phyloP scores from a whole-genome alignment of 805 yeast genomes.

The Candida sithepensis region DNA sequence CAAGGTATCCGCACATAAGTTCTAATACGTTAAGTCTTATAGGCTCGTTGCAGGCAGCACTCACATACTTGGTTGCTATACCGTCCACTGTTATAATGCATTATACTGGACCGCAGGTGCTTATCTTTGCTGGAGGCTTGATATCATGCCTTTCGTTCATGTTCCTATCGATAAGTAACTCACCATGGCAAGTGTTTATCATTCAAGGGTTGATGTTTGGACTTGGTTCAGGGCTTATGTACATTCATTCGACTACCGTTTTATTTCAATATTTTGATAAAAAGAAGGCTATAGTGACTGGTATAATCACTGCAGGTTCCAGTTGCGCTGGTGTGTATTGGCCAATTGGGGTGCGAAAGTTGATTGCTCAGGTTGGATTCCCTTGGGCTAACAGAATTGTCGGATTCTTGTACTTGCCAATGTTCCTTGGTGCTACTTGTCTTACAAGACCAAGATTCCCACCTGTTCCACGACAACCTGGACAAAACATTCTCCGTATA shows the following conservation, averaged over 20 bases:
- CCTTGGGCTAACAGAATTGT: constrained; percentile 51
- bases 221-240: constrained; percentile 50
- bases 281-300: constrained; percentile 49
- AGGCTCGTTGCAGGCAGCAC: constrained; percentile 50
- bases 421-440: constrained; percentile 20
- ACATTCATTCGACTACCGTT: constrained; percentile 55
- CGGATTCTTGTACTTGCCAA: constrained; percentile 35
- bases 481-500: constrained; percentile 30
- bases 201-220: constrained; percentile 69
- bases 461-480: constrained; percentile 34
- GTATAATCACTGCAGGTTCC: constrained; percentile 45
- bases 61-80: constrained; percentile 44
- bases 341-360: constrained; percentile 43
- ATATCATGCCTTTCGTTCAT: constrained; percentile 45
- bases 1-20: constrained; percentile 38
- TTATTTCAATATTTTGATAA: constrained; percentile 66
- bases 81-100: constrained; percentile 41
- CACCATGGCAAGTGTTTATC: constrained; percentile 62
- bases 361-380: constrained; percentile 37
- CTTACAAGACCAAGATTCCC: constrained; percentile 28
- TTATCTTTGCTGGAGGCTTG: constrained; percentile 39
- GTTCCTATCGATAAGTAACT: constrained; percentile 52
- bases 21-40: constrained; percentile 48
- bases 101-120: constrained; percentile 40
- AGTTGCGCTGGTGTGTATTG: constrained; percentile 50